Evolutionary conservation across 2,329 filamentous ascomycete genomes (phyloP), one percentile per base, ranked within the genome.

Genomic region (Epichloe brachyelytri): DNA sequence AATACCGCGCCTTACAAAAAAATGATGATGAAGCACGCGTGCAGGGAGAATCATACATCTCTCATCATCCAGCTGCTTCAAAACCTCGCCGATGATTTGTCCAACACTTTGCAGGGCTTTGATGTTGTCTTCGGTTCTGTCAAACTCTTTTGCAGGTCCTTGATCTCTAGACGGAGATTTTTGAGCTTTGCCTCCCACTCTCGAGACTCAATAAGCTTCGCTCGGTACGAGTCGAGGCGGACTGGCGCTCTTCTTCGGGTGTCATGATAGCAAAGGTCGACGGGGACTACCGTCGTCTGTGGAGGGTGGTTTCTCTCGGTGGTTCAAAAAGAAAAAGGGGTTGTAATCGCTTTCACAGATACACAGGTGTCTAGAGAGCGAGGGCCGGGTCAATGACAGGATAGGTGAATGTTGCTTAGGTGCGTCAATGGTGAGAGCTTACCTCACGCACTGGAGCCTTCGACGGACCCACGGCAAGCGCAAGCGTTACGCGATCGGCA

Each of bases 141-240:
- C 91, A 64, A 90, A 98, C 62, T 97, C 90, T 65, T 86, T 67
- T 95, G 88, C 51, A 97, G 72, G 54, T 86, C 88, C 75, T 97
- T 98, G 70, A 98, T 96, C 60, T 96, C 93, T 71, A 95, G 75
- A 56, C 93, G 87, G 62, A 98, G 75, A 49, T 85, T 81, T 76
- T 97, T 98, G 55, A 98, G 80, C 78, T 97, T 98, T 49, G 91
- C 85, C 71, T 98, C 94, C 89, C 89, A 97, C 78, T 98, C 93
- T 71, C 94, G 82, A 61, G 94, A 95, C 71, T 98, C 91, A 63
- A 96, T 79, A 62, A 91, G 79, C 74, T 87, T 89, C 55, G 77
- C 72, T 67, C 88, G 88, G 75, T 88, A 91, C 53, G 83, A 80
- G 64, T 83, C 76, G 62, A 91, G 82, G 86, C 86, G 66, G 83